Evolutionary conservation across 2,329 filamentous ascomycete species (phyloP), one percentile per base, ranked within the genome.

Genomic region (Aplosporella prunicola): DNA sequence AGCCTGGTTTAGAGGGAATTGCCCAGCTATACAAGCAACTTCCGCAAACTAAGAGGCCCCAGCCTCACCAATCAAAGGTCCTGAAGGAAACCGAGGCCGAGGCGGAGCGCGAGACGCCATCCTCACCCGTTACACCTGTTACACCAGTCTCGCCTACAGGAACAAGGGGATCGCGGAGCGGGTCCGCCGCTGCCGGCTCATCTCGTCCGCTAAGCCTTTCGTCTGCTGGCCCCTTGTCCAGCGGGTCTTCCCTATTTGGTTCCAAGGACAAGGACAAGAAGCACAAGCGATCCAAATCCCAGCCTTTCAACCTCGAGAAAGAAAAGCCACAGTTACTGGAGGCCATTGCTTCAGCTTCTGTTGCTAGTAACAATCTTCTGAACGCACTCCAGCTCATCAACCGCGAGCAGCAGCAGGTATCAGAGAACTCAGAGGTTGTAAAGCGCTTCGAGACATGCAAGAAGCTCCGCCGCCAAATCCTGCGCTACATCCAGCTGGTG

Each of bases 331-430:
- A 82, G 43, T 87, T 98, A 67, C 80, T 94, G 47, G 76, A 80
- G 44, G 76, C 80, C n/a, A 87, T 98, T 45, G 91, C 89, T 3
- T 84, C 89, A 31, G 78, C 88, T 0, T 88, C 85, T 1, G 83
- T 96, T 25, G 84, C 87, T 3, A 80, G 86, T n/a, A 95, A 84
- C 0, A 94, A 93, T 55, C 69, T 98, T 25, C 71, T 80, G 53
- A 96, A 98, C 53, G 76, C 80, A 1, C 68, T 98, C 24, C 87
- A 91, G 57, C 78, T 82, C 37, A 88, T 95, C 62, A 95, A 96
- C 56, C 79, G 91, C 43, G 91, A 96, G 57, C 74, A 68, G 32
- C 80, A 93, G 58, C 80, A 83, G 3, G 87, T 96, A 20, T 94
- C 87, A 5, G 82, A 93, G 24, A 93, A 96, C 47, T 58, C 71